These are phyloP conservation scores for Chytriomyces sp. DNA, from an alignment of 192 early-diverging fungal species.

Conservation along the genomic window DNA sequence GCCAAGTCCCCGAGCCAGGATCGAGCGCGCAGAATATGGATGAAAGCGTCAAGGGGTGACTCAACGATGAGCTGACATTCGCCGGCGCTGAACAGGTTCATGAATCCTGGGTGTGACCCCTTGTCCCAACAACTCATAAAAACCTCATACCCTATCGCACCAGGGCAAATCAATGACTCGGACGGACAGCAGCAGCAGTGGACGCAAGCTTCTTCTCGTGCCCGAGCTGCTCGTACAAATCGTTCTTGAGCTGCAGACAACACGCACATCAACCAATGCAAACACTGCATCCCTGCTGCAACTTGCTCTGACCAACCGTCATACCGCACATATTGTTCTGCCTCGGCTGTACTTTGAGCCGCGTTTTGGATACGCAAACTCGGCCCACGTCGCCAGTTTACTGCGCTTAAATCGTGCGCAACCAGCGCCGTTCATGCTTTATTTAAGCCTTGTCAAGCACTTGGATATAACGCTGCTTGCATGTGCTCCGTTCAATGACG, in stretches of 20 bases:
- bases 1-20: too few relatives aligned
- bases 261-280: neutral
- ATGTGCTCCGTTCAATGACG: neutral
- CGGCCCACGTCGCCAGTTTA: neutral
- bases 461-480: slow-evolving; percentile 17
- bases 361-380: neutral
- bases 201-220: neutral
- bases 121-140: neutral
- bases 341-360: neutral
- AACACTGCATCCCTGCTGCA: neutral
- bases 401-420: neutral
- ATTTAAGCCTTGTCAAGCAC: neutral
- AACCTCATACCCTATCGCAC: neutral
- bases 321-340: neutral
- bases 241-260: neutral
- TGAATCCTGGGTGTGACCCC: neutral
- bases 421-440: neutral
- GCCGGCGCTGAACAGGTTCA: too few relatives aligned
- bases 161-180: neutral
- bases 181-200: neutral
- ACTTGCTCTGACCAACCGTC: neutral
- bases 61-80: too few relatives aligned
- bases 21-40: too few relatives aligned
- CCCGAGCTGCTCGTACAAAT: slow-evolving; percentile 3
- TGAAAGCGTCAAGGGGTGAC: too few relatives aligned